Evolutionary conservation across 1,284 basidiomycete genomes (phyloP).

Genomic region (Coniferiporia weirii): DNA sequence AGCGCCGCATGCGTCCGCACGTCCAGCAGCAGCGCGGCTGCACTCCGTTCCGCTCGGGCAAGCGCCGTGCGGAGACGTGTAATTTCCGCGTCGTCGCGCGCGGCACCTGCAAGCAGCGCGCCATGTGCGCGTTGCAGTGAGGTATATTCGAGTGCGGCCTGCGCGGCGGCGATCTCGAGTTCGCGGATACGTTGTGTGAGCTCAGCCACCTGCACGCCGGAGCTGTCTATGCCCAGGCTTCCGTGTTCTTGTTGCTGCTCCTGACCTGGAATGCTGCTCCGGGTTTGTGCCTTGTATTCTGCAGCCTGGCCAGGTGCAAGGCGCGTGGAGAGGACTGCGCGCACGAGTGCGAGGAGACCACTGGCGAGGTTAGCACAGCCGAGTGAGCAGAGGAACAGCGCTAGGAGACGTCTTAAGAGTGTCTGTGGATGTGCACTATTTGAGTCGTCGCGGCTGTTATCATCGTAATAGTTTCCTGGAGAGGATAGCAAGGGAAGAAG

Average conservation of each 20-base stretch:
- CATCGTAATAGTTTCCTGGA: not conserved
- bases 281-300: not conserved
- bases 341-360: not conserved
- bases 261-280: no score
- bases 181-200: not conserved
- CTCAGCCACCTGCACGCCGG: not conserved
- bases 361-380: not conserved
- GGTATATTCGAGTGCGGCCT: no score
- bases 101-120: not conserved
- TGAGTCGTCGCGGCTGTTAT: not conserved
- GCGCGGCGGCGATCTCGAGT: not conserved
- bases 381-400: not conserved
- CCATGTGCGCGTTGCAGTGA: not conserved
- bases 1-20: not conserved
- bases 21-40: not conserved
- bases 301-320: not conserved
- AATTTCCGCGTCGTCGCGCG: not conserved
- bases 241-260: not conserved
- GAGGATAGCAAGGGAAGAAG: not conserved
- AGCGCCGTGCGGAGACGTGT: not conserved
- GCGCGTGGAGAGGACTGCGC: not conserved
- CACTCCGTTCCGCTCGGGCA: not conserved
- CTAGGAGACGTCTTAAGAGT: not conserved
- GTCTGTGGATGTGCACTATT: not conserved
- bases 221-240: not conserved